Conservation (phyloP, 192 early-diverging fungal genomes). For the Umbelopsis sp. region DNA sequence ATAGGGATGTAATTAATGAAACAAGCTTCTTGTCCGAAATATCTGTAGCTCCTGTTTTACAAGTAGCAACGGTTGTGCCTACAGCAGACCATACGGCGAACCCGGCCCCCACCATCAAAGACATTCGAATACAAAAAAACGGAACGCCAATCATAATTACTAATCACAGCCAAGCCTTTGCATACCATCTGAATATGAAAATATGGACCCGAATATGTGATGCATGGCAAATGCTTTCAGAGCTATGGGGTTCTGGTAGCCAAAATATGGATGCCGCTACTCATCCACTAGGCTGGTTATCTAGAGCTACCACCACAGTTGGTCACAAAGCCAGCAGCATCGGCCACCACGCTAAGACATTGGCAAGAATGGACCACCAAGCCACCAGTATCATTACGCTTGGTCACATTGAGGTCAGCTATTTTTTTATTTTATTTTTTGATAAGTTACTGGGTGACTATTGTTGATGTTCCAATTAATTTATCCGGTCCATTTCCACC, state of each 20-base stretch:
- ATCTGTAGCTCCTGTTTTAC: constrained; percentile 66
- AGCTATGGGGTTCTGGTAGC: constrained; percentile 43
- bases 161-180: constrained; percentile 58
- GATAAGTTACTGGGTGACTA: too few species aligned
- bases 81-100: constrained; percentile 29
- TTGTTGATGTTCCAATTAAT: too few species aligned
- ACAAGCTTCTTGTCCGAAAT: constrained; percentile 51
- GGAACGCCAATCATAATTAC: constrained; percentile 70
- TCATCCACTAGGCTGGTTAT: constrained; percentile 30
- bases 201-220: constrained; percentile 70
- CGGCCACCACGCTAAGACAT: constrained; percentile 35
- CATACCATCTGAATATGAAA: constrained; percentile 66
- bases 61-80: constrained; percentile 35
- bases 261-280: constrained; percentile 15
- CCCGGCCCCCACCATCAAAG: constrained; percentile 50
- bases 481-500: neutral
- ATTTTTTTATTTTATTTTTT: neutral
- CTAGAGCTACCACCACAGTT: constrained; percentile 22
- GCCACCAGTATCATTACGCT: constrained; percentile 43
- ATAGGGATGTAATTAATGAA: constrained; percentile 67
- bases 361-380: constrained; percentile 33
- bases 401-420: constrained; percentile 48
- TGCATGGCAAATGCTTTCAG: constrained; percentile 54
- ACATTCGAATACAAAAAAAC: constrained; percentile 58
- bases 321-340: constrained; percentile 27